Conservation (phyloP, 1,284 basidiomycete species). For the Mycena sp. region DNA sequence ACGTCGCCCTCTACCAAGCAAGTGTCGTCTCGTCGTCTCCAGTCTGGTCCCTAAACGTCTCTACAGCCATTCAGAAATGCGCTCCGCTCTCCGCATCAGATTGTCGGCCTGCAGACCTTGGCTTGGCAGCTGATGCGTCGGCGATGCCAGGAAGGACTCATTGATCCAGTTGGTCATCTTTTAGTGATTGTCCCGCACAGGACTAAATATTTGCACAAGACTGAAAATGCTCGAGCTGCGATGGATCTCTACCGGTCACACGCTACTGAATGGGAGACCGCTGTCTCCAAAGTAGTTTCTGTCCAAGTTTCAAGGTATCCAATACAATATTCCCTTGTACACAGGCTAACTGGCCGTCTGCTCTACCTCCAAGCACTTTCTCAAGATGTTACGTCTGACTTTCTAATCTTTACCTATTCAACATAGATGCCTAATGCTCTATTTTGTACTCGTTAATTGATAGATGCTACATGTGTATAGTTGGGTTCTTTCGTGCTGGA, state of each 20-base stretch:
- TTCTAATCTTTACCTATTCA: too few relatives aligned
- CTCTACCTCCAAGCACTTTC: conserved; percentile 79
- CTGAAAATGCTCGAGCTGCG: conserved; percentile 80
- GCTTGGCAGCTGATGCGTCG: conserved; percentile 84
- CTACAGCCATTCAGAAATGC: conserved; percentile 73
- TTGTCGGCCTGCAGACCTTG: conserved; percentile 77
- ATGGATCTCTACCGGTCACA: conserved; percentile 81
- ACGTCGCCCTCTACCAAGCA: conserved; percentile 79
- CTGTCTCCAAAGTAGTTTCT: conserved; percentile 52
- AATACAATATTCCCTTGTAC: too few relatives aligned
- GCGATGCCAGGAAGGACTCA: conserved; percentile 73
- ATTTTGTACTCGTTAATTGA: too few relatives aligned
- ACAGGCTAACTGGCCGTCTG: conserved; percentile 77
- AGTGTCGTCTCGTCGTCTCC: conserved; percentile 4
- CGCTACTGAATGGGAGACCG: conserved; percentile 71
- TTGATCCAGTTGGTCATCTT: conserved; percentile 67
- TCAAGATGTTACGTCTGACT: conserved; percentile 80
- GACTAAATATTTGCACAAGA: conserved; percentile 50
- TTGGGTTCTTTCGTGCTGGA: too few relatives aligned
- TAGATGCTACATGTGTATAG: too few relatives aligned
- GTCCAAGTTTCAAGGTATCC: too few relatives aligned
- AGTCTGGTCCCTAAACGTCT: background rate
- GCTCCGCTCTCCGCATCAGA: conserved; percentile 68
- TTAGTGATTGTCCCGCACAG: conserved; percentile 12
- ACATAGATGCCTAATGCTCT: too few relatives aligned